These are phyloP conservation scores for Phlebiopsis flavidoalba DNA, from an alignment of 768 basidiomycete species.

Conservation along the genomic window DNA sequence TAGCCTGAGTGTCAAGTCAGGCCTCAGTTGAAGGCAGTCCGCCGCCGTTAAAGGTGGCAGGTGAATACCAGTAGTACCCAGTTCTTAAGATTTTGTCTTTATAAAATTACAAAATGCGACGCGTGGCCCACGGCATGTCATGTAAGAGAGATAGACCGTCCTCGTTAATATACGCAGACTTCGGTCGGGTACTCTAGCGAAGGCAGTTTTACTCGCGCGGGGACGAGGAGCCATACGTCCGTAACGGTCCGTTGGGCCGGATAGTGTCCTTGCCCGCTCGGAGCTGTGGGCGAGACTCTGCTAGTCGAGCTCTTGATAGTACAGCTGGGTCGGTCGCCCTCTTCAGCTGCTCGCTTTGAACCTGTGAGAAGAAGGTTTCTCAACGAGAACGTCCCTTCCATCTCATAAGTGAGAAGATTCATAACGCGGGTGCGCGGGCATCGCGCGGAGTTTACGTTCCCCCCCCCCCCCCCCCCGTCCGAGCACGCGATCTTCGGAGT, in stretches of 20 bases:
- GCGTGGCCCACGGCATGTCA: background rate
- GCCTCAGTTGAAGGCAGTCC: too few species aligned
- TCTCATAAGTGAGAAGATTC: constrained; percentile 43
- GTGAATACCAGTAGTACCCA: background rate
- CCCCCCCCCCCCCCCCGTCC: too few species aligned
- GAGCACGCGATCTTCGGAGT: constrained; percentile 29
- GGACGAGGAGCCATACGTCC: background rate
- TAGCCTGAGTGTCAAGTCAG: too few species aligned
- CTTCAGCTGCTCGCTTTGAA: constrained; percentile 50
- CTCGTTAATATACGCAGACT: background rate
- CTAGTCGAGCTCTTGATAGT: background rate
- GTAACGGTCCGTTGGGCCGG: background rate
- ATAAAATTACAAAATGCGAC: background rate
- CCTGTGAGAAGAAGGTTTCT: constrained; percentile 48
- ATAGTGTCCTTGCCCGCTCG: background rate
- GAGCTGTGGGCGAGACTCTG: background rate
- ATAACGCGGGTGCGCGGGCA: constrained; percentile 34
- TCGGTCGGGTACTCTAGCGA: background rate
- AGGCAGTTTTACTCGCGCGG: background rate
- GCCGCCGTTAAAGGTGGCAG: too few species aligned
- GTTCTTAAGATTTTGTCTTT: background rate
- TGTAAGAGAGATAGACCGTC: background rate
- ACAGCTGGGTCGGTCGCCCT: constrained; percentile 18
- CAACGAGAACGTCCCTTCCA: constrained; percentile 65
- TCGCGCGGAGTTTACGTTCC: constrained; percentile 27